Percentiles rank a stretch among this genome's conserved stretches.
These are phyloP conservation scores for Picochlorum sp. DNA, from an alignment of 139 green algal genomes.

Conservation along the genomic window DNA sequence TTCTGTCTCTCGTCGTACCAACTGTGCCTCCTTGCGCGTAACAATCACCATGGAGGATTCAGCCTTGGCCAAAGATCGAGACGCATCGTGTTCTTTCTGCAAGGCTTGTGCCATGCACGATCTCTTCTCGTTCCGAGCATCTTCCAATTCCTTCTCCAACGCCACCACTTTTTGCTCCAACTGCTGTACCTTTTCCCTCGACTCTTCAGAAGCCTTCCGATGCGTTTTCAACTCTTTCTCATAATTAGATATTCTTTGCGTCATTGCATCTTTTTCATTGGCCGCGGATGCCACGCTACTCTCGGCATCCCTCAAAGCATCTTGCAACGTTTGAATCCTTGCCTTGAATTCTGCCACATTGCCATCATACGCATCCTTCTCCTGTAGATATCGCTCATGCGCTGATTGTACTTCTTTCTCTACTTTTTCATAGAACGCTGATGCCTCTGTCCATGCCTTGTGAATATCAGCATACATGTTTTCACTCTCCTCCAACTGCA, in stretches of 20 bases:
- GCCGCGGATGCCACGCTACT: not conserved
- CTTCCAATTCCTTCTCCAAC: conserved; percentile 3
- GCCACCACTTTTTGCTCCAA: conserved; percentile 5
- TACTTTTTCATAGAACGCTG: conserved; percentile 14
- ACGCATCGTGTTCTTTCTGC: not conserved
- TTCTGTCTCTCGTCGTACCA: not conserved
- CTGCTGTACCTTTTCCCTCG: not conserved
- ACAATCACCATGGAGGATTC: not conserved
- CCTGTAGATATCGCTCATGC: not conserved
- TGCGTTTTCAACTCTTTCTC: not conserved
- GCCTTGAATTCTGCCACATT: conserved; percentile 1
- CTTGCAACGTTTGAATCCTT: not conserved
- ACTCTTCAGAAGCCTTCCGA: not conserved
- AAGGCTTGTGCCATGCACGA: not conserved
- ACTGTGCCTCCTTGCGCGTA: not conserved
- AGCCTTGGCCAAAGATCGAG: not conserved
- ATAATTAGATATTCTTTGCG: not conserved
- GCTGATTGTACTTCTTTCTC: conserved; percentile 1
- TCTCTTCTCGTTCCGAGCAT: not conserved
- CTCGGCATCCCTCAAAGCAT: not conserved
- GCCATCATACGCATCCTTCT: conserved; percentile 11
- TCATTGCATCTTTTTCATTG: not conserved
- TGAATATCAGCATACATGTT: conserved; percentile 18
- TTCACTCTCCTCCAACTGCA: conserved; percentile 23
- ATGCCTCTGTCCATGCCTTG: conserved; percentile 17